Conservation (phyloP, 2,329 filamentous ascomycete species). For the Ilyonectria destructans region DNA sequence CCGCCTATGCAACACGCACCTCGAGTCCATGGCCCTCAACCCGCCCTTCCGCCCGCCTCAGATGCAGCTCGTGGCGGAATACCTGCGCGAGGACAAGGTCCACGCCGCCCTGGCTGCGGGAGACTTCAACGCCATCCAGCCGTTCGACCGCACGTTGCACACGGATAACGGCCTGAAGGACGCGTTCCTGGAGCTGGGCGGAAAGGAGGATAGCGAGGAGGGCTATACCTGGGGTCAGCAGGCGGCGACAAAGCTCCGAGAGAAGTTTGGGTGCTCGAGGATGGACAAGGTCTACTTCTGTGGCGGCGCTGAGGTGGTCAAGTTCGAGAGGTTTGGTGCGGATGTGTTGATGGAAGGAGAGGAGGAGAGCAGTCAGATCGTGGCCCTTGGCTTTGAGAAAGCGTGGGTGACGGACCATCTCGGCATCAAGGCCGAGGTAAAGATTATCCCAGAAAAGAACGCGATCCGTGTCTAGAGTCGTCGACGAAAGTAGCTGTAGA, state of each 20-base stretch:
- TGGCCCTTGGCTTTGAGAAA: constrained; percentile 54
- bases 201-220: constrained; percentile 64
- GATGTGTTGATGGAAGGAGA: constrained; percentile 57
- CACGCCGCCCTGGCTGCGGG: constrained; percentile 65
- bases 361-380: constrained; percentile 50
- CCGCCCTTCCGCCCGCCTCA: constrained; percentile 67
- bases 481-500: neutral
- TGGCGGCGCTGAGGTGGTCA: constrained; percentile 51
- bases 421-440: constrained; percentile 44
- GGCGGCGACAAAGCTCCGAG: constrained; percentile 56
- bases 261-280: constrained; percentile 64
- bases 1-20: constrained; percentile 71
- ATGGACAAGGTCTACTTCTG: constrained; percentile 70
- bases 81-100: constrained; percentile 58
- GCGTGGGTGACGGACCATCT: constrained; percentile 69
- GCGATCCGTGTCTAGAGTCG: constrained; percentile 24
- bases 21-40: constrained; percentile 67
- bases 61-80: constrained; percentile 60
- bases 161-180: constrained; percentile 66
- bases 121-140: constrained; percentile 73
- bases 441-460: constrained; percentile 18
- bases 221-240: constrained; percentile 75
- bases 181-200: constrained; percentile 67
- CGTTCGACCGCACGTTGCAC: constrained; percentile 66
- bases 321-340: constrained; percentile 64